Evolutionary conservation across 352 stramenopile species (phyloP).

Genomic region (Phytopythium montanum): DNA sequence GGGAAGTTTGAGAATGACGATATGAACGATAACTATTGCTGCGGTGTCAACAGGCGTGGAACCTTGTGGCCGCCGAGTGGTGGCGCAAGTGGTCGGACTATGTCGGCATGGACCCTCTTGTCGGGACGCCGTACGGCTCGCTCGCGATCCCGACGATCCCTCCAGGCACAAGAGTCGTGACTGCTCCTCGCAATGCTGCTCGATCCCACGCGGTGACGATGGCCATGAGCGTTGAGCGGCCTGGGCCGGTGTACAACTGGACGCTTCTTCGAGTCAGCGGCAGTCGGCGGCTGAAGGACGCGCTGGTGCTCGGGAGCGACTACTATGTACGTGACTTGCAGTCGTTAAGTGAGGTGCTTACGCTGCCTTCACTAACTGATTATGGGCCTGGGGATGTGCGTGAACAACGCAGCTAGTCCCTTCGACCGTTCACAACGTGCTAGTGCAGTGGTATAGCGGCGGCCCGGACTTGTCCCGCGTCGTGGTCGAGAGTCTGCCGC

Average conservation of each 20-base stretch:
- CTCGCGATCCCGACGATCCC: conserved; percentile 56
- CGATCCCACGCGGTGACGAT: conserved; percentile 6
- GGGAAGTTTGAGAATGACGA: neutral
- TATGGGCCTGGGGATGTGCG: conserved; percentile 3
- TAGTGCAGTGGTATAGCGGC: conserved; percentile 80
- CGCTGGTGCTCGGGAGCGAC: conserved; percentile 63
- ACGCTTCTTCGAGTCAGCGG: conserved; percentile 70
- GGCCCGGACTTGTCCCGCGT: conserved; percentile 40
- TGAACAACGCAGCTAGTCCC: conserved; percentile 49
- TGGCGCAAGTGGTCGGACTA: conserved; percentile 84
- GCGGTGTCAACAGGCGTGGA: conserved; percentile 44
- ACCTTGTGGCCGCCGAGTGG: conserved; percentile 69
- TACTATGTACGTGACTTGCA: conserved; percentile 63
- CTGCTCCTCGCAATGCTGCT: conserved; percentile 11
- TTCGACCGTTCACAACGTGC: conserved; percentile 50
- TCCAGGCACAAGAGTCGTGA: conserved; percentile 26
- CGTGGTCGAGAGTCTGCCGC: conserved; percentile 20
- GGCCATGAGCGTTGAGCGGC: conserved; percentile 22
- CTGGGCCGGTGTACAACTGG: conserved; percentile 82
- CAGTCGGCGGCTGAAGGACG: conserved; percentile 67
- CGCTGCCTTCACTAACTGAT: neutral
- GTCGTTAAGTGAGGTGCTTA: neutral
- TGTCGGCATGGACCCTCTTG: conserved; percentile 49
- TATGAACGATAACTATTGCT: conserved; percentile 10
- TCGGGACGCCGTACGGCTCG: conserved; percentile 55